phyloP scores from a whole-genome alignment of 345 rosid species.

The Corchorus olitorius region DNA sequence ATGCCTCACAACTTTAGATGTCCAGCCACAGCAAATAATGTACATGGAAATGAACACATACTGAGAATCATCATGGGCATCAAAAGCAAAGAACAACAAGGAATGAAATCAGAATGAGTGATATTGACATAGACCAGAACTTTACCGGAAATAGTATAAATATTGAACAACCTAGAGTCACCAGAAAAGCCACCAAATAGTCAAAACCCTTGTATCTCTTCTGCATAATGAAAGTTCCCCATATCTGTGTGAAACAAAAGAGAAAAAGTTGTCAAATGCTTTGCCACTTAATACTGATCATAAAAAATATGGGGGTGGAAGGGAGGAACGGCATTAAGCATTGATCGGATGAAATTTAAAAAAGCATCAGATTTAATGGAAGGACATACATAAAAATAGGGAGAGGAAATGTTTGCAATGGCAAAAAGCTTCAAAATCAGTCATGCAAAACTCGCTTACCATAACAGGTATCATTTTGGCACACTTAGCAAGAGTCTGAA shows the following conservation, averaged over 20 bases:
- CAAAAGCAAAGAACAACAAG: conserved; percentile 3
- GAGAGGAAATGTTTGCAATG: not conserved
- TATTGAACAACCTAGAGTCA: conserved; percentile 87
- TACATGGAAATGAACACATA: conserved; percentile 2
- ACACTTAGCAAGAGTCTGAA: conserved; percentile 94
- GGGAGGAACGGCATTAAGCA: not conserved
- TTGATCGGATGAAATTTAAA: conserved; percentile 1
- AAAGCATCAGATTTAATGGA: no score
- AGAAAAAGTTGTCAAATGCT: not conserved
- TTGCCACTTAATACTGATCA: conserved; percentile 1
- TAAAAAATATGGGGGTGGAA: not conserved
- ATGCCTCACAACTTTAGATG: not conserved
- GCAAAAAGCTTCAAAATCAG: not conserved
- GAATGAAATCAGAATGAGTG: conserved; percentile 15
- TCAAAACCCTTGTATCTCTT: conserved; percentile 82
- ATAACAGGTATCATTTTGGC: conserved; percentile 99
- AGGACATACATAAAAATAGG: not conserved
- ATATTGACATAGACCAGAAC: not conserved
- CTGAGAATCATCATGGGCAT: not conserved
- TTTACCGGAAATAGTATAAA: conserved; percentile 90
- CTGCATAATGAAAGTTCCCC: conserved; percentile 96
- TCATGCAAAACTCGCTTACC: conserved; percentile 49
- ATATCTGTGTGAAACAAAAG: conserved; percentile 42
- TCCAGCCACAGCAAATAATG: conserved; percentile 11
- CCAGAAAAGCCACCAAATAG: conserved; percentile 82